phyloP scores from a whole-genome alignment of 495 filamentous ascomycete genomes.

The Pseudomonodictys pantanalensis region DNA sequence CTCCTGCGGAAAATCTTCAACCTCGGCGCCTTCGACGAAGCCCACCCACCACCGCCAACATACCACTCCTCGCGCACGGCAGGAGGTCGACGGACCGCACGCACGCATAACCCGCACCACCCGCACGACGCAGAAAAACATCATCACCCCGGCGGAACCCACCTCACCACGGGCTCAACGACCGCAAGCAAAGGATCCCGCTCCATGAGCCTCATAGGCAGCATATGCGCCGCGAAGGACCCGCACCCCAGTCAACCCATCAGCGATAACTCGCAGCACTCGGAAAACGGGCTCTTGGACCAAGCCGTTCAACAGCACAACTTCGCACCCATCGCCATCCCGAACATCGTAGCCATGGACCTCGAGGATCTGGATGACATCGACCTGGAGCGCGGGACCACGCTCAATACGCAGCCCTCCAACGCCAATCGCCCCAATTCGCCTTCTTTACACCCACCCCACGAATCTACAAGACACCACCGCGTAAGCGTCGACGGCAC shows the following conservation, averaged over 20 bases:
- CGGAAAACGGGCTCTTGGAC: slow-evolving; percentile 11
- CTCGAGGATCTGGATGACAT: background rate
- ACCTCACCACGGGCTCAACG: background rate
- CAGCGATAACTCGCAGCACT: slow-evolving; percentile 14
- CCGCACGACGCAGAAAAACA: slow-evolving; percentile 12
- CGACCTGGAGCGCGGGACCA: slow-evolving; percentile 3
- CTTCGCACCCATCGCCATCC: slow-evolving; percentile 2
- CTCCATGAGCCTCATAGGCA: slow-evolving; percentile 25
- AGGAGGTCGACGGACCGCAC: slow-evolving; percentile 19
- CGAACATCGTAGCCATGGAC: background rate
- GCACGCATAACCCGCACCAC: background rate
- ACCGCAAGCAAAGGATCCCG: background rate
- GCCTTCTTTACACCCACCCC: background rate
- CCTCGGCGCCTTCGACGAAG: slow-evolving; percentile 44
- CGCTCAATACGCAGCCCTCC: background rate
- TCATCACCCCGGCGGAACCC: background rate
- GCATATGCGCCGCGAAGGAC: slow-evolving; percentile 8
- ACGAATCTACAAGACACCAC: background rate
- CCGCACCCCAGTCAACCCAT: background rate
- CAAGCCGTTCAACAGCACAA: background rate
- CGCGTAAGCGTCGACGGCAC: background rate
- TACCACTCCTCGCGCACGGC: slow-evolving; percentile 34
- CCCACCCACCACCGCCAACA: slow-evolving; percentile 23
- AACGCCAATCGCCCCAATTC: background rate
- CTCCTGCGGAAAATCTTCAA: slow-evolving; percentile 55